Evolutionary conservation across 176 grass and related monocot genomes (phyloP).

Genomic region (Carex kokanica): DNA sequence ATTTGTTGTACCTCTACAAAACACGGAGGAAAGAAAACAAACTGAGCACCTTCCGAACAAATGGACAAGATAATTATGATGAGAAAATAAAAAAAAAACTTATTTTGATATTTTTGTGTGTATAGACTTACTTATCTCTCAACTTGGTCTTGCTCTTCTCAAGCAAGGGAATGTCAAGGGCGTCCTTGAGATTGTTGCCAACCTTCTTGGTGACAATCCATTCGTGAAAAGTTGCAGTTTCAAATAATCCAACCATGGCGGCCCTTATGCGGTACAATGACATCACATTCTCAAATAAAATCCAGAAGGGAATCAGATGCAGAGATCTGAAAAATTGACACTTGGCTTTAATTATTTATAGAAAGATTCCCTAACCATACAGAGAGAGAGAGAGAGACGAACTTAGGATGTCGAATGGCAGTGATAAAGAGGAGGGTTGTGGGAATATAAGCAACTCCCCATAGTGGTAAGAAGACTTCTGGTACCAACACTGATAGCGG

Average conservation of each 20-base stretch:
- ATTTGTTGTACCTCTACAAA: neutral
- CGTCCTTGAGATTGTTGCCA: constrained; percentile 50
- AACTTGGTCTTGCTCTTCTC: constrained; percentile 47
- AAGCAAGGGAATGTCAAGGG: constrained; percentile 46
- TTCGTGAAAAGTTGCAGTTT: constrained; percentile 58
- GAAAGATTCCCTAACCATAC: neutral
- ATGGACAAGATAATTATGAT: neutral
- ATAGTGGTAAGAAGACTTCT: constrained; percentile 70
- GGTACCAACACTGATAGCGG: constrained; percentile 76
- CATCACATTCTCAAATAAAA: constrained; percentile 93
- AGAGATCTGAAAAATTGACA: constrained; percentile 54
- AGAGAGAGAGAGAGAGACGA: constrained; percentile 20
- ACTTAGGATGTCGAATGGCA: constrained; percentile 86
- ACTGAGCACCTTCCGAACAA: neutral
- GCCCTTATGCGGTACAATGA: constrained; percentile 87
- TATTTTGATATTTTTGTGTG: neutral
- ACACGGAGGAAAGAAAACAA: neutral
- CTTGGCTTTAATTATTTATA: neutral
- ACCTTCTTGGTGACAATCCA: constrained; percentile 85
- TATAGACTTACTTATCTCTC: constrained; percentile 58
- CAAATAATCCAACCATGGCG: constrained; percentile 65
- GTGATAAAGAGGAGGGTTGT: constrained; percentile 64
- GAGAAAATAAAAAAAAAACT: neutral
- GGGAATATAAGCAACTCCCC: constrained; percentile 92
- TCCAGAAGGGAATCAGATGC: constrained; percentile 96